Base-by-base conservation (phyloP, 208 protist species). In the Wallacemonas collosoma region DNA sequence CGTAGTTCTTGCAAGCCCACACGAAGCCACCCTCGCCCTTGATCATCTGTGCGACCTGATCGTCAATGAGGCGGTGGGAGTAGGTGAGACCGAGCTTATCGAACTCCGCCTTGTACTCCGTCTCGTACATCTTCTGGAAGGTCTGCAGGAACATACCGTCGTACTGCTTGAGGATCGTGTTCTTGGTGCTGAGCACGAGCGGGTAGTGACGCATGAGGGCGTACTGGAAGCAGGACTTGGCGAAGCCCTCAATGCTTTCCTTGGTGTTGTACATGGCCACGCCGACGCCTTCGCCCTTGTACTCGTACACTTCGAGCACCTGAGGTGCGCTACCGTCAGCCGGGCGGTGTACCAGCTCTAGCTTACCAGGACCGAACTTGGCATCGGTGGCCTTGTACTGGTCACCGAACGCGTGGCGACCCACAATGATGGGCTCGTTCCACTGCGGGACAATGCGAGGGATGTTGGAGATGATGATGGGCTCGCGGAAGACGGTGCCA, bases 1-100 rank as follows among this genome's bases (percentile, higher is more conserved):
- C 98, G 85, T 99, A 99, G 89, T 99, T 99, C 88, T 99, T 99
- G 86, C 98, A 99, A 9, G 98, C 98, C 98, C 98, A 99, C 44
- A 99, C 95, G 72, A 98, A 98, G 41, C 97, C 94, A 62, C 94
- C 94, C 51, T 86, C 75, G 66, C 89, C 88, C 81, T 98, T 98
- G 38, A 98, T 85, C 79, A 92, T 88, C 80, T 98, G 93, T 51
- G 98, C 98, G 53, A 99, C 98, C 87, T 98, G 95, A 80, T 99
- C 98, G 79, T 99, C 98, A 57, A 99, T 99, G 9, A 99, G 93
- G 62, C 98, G 93, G 76, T 99, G 98, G 62, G 94, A 85, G 83
- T 99, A 99, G 71, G 83, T 90, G 67, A 99, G 90, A 38, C 88
- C 90, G 8, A 69, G 56, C 57, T 87, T 86, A 39, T 98, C 91